Evolutionary conservation across 208 protist genomes (phyloP), one percentile per base, ranked within the genome.

Genomic region (Novymonas esmeraldas): DNA sequence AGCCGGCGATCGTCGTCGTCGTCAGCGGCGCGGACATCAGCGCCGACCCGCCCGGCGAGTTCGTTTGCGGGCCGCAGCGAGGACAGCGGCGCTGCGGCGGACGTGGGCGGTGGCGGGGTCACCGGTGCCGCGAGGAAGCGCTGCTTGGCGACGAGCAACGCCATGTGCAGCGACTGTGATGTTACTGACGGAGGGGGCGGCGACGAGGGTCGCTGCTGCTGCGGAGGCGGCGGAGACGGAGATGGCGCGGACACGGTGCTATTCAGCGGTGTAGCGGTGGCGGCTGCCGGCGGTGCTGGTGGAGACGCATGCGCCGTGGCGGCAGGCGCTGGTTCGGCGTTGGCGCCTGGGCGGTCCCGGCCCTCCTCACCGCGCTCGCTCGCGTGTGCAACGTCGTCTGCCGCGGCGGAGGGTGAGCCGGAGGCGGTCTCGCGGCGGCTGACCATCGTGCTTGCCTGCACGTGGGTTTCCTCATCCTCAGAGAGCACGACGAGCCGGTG

Each of bases 61-160:
- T 44, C 20, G n/a, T n/a, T n/a, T 29, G 20, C 54, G 7, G 29
- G 16, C 6, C 16, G 28, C 36, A 20, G 18, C 22, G 54, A 20
- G 33, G 36, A 28, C 36, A 22, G 36, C 6, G 5, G 36, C 36
- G 36, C 9, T 20, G 7, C 36, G 18, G 20, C 2, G n/a, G 7
- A 6, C 38, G 14, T 22, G 39, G 22, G 13, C 9, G 2, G 20
- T 9, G 33, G 52, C 24, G 20, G 24, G 20, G 3, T 22, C 14
- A 2, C 44, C 39, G 29, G 38, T 14, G 55, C 55, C 2, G 39
- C 38, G 9, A 61, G 38, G 48, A 82, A 78, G 26, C 66, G 39
- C 60, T 77, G 63, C 49, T 84, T 84, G 20, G 78, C 69, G 29
- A 41, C 22, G 29, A 70, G 20, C 7, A 84, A 59, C 11, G 72